Conservation (phyloP, 768 basidiomycete genomes). For the Crucibulum laeve region DNA sequence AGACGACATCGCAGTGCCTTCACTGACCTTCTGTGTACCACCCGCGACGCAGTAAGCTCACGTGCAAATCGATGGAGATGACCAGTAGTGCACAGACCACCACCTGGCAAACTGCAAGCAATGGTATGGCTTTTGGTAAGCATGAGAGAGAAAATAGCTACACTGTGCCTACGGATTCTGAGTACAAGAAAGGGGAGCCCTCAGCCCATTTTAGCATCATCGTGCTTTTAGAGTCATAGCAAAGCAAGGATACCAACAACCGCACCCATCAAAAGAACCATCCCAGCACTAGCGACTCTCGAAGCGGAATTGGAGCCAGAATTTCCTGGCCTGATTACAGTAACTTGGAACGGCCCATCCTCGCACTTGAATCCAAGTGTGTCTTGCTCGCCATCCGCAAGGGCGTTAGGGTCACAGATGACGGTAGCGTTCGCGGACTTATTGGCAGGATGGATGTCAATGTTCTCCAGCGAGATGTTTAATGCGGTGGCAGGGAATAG, state of each 20-base stretch:
- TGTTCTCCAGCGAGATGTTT: constrained; percentile 18
- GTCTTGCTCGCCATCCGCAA: constrained; percentile 20
- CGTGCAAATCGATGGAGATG: no score
- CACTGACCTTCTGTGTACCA: no score
- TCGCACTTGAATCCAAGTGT: constrained; percentile 26
- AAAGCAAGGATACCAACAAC: background rate
- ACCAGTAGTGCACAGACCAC: no score
- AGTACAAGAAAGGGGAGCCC: no score
- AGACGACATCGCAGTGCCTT: no score
- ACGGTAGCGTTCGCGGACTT: constrained; percentile 19
- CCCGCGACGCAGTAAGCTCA: no score
- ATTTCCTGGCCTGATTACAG: constrained; percentile 7
- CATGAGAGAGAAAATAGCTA: no score
- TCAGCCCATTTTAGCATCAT: no score
- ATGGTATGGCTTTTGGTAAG: no score
- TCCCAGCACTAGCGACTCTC: background rate
- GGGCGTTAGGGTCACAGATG: constrained; percentile 24
- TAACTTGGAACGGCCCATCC: constrained; percentile 20
- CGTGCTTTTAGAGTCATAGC: background rate
- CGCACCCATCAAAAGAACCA: background rate
- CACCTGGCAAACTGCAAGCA: no score
- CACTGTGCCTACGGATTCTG: no score
- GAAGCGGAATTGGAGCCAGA: constrained; percentile 1
- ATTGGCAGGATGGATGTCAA: constrained; percentile 22
- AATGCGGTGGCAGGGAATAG: constrained; percentile 28